Evolutionary conservation across 2,329 filamentous ascomycete genomes (phyloP), one percentile per base, ranked within the genome.

Genomic region (Penicillium sumatraense): DNA sequence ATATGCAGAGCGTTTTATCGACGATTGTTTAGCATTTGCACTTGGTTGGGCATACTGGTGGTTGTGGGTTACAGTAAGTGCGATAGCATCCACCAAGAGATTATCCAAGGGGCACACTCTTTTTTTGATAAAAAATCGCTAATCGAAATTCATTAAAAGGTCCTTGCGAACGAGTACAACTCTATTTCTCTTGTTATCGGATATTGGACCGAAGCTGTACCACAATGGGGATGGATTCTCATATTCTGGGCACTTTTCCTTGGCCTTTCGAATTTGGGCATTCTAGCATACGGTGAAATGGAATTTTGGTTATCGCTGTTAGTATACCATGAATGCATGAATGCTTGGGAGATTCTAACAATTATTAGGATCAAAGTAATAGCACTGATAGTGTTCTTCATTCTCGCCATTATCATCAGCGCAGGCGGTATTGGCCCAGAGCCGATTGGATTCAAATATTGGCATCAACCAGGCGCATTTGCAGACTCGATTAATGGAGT

Each of bases 11-110:
- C 82, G 89, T 7, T 88, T 91, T 61, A 85, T 90, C 26, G 88
- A 90, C 68, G 85, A 86, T 64, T 86, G 86, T 0, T 87, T 90
- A 63, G 85, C 83, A 10, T 84, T 87, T 33, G 86, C 86, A 1
- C 81, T 90, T 0, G 88, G 87, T 6, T 89, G 86, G 86, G 89
- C 88, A 56, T 89, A 89, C 71, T 89, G 75, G 71, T 79, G 77
- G 54, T 61, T 78, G 2, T 80, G 77, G 77, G 71, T 78, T 2
- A 79, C 69, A 21, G 69, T 72, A 35, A 38, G 31, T 44, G 13
- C n/a, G n/a, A 26, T 8, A 16, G 14, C 23, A 11, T 14, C 9
- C 7, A 40, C 10, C 31, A 20, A 40, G 11, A 21, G 3, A 7
- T 40, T 21, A 16, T 40, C 18, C 16, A n/a, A 6, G 9, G 16